Conservation (phyloP, 495 filamentous ascomycete genomes). For the Hypoxylon subgilvum region DNA sequence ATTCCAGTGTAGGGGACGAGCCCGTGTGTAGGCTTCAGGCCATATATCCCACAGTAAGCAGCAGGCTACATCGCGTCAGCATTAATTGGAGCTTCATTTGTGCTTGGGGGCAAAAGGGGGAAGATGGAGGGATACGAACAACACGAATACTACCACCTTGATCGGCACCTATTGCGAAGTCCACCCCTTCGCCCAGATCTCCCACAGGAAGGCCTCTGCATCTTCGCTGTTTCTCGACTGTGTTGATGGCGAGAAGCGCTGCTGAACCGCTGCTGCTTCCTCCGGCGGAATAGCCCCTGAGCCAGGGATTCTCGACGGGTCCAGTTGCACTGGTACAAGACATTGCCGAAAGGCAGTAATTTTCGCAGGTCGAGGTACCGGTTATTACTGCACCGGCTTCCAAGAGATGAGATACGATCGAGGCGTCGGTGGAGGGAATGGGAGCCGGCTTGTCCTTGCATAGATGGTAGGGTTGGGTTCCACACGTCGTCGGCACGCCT, state of each 20-base stretch:
- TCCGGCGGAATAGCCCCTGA: conserved; percentile 51
- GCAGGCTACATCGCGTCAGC: conserved; percentile 24
- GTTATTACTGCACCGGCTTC: conserved; percentile 47
- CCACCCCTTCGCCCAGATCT: conserved; percentile 44
- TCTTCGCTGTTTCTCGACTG: conserved; percentile 11
- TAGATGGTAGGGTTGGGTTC: conserved; percentile 42
- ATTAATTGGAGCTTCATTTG: not conserved
- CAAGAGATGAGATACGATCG: conserved; percentile 53
- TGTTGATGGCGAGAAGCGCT: conserved; percentile 49
- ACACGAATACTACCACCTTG: conserved; percentile 62
- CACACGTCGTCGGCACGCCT: conserved; percentile 47
- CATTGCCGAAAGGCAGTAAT: conserved; percentile 46
- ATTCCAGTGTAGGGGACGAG: conserved; percentile 46
- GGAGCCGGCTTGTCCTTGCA: conserved; percentile 35
- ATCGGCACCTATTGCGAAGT: conserved; percentile 60
- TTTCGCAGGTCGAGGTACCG: conserved; percentile 50
- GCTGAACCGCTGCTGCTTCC: conserved; percentile 60
- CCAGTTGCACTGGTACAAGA: conserved; percentile 47
- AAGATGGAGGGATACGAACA: conserved; percentile 28
- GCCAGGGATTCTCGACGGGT: conserved; percentile 47
- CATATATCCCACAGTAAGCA: conserved; percentile 44
- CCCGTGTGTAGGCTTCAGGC: conserved; percentile 46
- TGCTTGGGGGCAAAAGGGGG: too few relatives aligned
- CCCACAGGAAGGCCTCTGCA: conserved; percentile 7
- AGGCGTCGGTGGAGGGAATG: conserved; percentile 47